Evolutionary conservation across 1,284 basidiomycete genomes (phyloP).

Genomic region (Cutaneotrichosporon sp.): DNA sequence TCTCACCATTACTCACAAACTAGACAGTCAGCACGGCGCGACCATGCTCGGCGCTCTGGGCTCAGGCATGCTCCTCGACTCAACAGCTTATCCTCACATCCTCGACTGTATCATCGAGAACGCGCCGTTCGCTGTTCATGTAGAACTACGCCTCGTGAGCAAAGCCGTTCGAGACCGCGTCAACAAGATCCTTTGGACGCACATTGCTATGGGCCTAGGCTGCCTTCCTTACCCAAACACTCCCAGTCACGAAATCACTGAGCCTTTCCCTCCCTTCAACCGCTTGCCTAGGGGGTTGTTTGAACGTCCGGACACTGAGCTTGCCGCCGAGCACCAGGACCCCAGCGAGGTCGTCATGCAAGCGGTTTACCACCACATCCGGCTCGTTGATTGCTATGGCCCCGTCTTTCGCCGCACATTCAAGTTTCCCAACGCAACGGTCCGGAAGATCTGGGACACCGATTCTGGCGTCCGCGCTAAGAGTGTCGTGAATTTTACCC

Average conservation of each 20-base stretch:
- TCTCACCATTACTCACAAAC: too few relatives aligned
- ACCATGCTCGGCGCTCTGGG: too few relatives aligned
- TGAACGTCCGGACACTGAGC: too few relatives aligned
- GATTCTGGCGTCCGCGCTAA: not conserved
- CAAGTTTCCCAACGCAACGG: not conserved
- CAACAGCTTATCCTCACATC: not conserved
- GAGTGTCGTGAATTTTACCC: not conserved
- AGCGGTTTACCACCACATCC: too few relatives aligned
- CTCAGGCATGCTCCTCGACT: not conserved
- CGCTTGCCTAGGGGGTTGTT: not conserved
- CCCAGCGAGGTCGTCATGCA: too few relatives aligned
- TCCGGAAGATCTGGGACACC: not conserved
- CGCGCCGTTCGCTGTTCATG: not conserved
- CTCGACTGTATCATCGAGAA: not conserved
- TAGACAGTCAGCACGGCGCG: too few relatives aligned
- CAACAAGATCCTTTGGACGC: not conserved
- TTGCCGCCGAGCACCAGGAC: not conserved
- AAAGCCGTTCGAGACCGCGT: not conserved
- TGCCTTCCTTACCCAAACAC: too few relatives aligned
- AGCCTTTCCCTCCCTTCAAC: not conserved
- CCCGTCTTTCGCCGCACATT: not conserved
- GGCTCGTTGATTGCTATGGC: not conserved
- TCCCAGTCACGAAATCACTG: not conserved
- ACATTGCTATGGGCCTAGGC: not conserved
- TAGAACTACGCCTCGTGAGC: not conserved